A percentile compares a stretch with the other conserved stretches of the same genome.
Evolutionary conservation across 1,284 basidiomycete genomes (phyloP).

Genomic region (Leccinum subspadiceum): DNA sequence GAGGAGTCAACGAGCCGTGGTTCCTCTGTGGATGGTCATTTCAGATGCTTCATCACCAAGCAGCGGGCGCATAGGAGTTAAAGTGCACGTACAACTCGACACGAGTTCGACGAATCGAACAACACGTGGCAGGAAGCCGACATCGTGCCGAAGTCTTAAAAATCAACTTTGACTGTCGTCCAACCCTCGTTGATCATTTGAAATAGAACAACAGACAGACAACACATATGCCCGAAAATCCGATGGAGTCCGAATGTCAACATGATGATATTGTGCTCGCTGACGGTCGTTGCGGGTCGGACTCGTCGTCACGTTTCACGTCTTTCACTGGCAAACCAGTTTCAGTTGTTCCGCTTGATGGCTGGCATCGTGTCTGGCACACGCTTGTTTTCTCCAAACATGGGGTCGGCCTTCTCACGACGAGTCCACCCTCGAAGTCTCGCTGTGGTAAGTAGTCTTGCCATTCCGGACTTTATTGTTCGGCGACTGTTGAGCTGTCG

Average conservation of each 20-base stretch:
- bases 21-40: background rate
- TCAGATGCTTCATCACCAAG: background rate
- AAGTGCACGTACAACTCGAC: background rate
- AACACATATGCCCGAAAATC: background rate
- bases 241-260: background rate
- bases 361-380: background rate
- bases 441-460: background rate
- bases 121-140: background rate
- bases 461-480: background rate
- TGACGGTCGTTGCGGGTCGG: background rate
- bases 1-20: background rate
- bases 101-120: background rate
- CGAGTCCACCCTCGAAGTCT: background rate
- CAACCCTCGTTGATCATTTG: background rate
- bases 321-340: conserved; percentile 3
- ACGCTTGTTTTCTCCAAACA: background rate
- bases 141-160: background rate
- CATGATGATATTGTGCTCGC: background rate
- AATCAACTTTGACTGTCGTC: background rate
- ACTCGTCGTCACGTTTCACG: conserved; percentile 12
- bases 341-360: conserved; percentile 10
- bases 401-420: conserved; percentile 5
- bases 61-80: background rate
- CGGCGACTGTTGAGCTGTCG: background rate
- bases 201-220: background rate